A percentile compares a stretch with the other conserved stretches of the same genome.
Conservation (phyloP, 768 basidiomycete species). For the Pleurotus citrinopileatus region DNA sequence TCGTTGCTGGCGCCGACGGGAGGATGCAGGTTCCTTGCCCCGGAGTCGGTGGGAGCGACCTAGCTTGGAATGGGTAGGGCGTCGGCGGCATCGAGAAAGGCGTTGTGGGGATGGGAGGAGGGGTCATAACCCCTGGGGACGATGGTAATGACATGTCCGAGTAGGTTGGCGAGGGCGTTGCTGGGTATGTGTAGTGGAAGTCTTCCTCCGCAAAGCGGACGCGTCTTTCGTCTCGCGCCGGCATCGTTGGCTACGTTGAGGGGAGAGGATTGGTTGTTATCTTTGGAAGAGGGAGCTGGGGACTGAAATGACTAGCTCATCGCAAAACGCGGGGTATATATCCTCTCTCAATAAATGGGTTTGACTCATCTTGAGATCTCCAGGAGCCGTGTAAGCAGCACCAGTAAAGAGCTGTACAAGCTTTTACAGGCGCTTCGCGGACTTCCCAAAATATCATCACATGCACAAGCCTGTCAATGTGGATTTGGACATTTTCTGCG, state of each 20-base stretch:
- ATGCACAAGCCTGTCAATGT: background rate
- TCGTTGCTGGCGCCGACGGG: background rate
- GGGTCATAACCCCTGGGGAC: slow-evolving; percentile 6
- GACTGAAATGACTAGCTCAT: background rate
- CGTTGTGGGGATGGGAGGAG: background rate
- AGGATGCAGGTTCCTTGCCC: background rate
- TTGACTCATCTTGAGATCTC: background rate
- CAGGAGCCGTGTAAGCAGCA: background rate
- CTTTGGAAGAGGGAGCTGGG: background rate
- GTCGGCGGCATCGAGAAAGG: background rate
- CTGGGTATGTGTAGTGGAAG: slow-evolving; percentile 5
- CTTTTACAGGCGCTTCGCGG: background rate
- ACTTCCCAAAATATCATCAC: background rate
- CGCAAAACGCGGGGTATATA: background rate
- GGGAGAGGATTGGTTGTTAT: background rate
- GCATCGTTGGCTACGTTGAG: background rate
- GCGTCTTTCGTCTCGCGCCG: background rate
- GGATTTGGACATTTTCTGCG: background rate
- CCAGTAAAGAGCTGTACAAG: background rate
- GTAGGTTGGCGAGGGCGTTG: slow-evolving; percentile 5
- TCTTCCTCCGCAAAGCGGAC: slow-evolving; percentile 8
- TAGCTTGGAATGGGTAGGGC: background rate
- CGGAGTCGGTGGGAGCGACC: background rate
- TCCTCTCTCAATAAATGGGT: background rate
- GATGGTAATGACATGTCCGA: slow-evolving; percentile 3